Base-by-base conservation (phyloP, 805 yeast species). In the Candida arabinofermentans region DNA sequence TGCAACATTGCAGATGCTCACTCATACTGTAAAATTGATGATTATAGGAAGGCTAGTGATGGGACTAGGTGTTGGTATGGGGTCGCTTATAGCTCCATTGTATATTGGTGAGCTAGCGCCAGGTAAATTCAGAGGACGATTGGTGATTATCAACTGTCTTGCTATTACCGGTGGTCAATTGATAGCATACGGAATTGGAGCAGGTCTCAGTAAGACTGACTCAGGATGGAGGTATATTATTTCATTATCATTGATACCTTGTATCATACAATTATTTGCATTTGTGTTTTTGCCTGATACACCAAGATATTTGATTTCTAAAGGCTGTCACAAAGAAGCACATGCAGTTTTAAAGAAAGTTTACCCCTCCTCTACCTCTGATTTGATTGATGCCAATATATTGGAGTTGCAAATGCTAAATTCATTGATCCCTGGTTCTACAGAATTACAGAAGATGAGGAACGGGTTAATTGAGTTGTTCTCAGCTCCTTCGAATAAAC, bases 11-110 rank as follows among this genome's bases (percentile, higher is more conserved):
- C 99, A 91, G 67, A 77, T 93, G 44, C 86, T 83, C 24, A 79
- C 97, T 8, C 76, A 78, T 41, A 70, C 81, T 4, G 82, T 88
- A 45, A 87, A 96, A 95, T 81, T 84, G 34, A 91, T 91, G 98
- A 82, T 87, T 48, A 81, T 69, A 12, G 99, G 98, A 34, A 76
- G 98, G 61, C 83, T 93, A 50, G 71, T 91, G 36, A 86, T 93
- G 83, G 99, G 99, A 14, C 86, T 86, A 64, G 98, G 96, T 54
- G 97, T 91, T 22, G 99, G 99, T 52, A 75, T 86, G 41, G 98
- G 97, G 1, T 89, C 97, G 2, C 70, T 91, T 40, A 83, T 88
- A 42, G 88, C 98, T n/a, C 99, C 99, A 1, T 71, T 91, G 43
- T 90, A 89, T 72, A 85, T 91, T 47, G 73, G 88, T 42, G 99